Percentiles rank a stretch among this genome's conserved stretches.
phyloP scores from a whole-genome alignment of 805 yeast genomes.

The Barnettozyma sucrosica region DNA sequence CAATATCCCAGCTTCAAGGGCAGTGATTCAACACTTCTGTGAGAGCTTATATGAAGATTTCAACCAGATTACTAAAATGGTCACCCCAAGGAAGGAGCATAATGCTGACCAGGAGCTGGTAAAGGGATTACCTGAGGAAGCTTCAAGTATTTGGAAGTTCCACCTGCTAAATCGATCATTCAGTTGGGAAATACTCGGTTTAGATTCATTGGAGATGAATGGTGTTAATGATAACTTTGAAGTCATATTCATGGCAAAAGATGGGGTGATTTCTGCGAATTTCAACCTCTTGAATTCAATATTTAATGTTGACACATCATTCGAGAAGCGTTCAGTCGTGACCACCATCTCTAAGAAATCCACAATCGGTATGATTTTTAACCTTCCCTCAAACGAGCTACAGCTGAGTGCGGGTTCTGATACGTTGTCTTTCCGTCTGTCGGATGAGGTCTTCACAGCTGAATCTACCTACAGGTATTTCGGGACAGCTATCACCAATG shows the following conservation, averaged over 20 bases:
- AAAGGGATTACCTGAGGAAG: too few species aligned
- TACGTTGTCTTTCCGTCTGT: background rate
- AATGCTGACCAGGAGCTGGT: too few species aligned
- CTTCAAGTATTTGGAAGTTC: background rate
- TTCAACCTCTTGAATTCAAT: background rate
- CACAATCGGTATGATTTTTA: background rate
- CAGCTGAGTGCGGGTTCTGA: background rate
- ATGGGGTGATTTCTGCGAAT: background rate
- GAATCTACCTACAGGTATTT: background rate
- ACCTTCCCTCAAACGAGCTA: background rate
- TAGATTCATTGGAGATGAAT: background rate
- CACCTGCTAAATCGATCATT: conserved; percentile 1
- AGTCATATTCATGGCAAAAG: background rate
- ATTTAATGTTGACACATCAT: background rate
- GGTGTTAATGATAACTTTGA: conserved; percentile 5
- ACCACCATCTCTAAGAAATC: background rate
- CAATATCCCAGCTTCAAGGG: background rate
- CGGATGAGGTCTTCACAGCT: background rate
- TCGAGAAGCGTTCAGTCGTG: background rate
- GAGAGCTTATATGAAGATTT: background rate
- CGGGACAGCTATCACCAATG: background rate
- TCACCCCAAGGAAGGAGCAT: background rate
- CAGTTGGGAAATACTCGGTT: background rate
- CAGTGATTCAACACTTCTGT: background rate
- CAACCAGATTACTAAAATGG: background rate